Evolutionary conservation across 2,329 filamentous ascomycete genomes (phyloP).

Genomic region (Pseudofabraea citricarpa): DNA sequence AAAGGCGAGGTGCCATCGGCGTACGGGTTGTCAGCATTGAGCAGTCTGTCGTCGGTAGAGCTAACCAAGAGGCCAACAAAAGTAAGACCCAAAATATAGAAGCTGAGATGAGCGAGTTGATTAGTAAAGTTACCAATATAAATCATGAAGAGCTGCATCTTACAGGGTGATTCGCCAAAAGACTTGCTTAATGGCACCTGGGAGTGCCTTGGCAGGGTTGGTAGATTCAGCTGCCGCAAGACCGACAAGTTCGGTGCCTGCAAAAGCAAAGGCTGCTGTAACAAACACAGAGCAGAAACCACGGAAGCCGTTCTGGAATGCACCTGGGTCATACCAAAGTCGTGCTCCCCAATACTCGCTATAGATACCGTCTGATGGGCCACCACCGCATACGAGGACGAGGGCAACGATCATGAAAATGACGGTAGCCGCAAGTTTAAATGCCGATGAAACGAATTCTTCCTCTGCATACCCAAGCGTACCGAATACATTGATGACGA

Average conservation of each 20-base stretch:
- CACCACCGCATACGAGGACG: slow-evolving; percentile 54
- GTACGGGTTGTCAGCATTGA: slow-evolving; percentile 29
- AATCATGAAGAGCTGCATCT: background rate
- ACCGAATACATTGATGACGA: slow-evolving; percentile 81
- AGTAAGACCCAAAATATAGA: slow-evolving; percentile 48
- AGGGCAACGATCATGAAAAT: slow-evolving; percentile 60
- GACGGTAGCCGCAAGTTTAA: slow-evolving; percentile 75
- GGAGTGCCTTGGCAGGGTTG: slow-evolving; percentile 43
- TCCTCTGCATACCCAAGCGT: slow-evolving; percentile 85
- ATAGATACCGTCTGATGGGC: slow-evolving; percentile 43
- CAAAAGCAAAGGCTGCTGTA: slow-evolving; percentile 46
- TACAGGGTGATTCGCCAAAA: slow-evolving; percentile 46
- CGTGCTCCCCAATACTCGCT: slow-evolving; percentile 43
- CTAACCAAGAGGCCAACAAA: slow-evolving; percentile 46
- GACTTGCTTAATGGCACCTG: slow-evolving; percentile 46
- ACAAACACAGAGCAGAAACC: slow-evolving; percentile 48
- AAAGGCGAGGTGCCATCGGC: slow-evolving; percentile 46
- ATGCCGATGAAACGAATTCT: slow-evolving; percentile 78
- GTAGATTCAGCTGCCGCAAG: slow-evolving; percentile 46
- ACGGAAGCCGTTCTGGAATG: slow-evolving; percentile 44
- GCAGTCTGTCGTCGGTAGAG: slow-evolving; percentile 36
- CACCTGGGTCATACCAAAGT: slow-evolving; percentile 40
- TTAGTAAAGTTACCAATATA: background rate
- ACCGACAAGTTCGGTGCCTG: slow-evolving; percentile 47
- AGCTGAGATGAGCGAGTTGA: slow-evolving; percentile 16